Evolutionary conservation across 2,329 filamentous ascomycete genomes (phyloP), one percentile per base, ranked within the genome.

Genomic region (Dactylellina leptospora): DNA sequence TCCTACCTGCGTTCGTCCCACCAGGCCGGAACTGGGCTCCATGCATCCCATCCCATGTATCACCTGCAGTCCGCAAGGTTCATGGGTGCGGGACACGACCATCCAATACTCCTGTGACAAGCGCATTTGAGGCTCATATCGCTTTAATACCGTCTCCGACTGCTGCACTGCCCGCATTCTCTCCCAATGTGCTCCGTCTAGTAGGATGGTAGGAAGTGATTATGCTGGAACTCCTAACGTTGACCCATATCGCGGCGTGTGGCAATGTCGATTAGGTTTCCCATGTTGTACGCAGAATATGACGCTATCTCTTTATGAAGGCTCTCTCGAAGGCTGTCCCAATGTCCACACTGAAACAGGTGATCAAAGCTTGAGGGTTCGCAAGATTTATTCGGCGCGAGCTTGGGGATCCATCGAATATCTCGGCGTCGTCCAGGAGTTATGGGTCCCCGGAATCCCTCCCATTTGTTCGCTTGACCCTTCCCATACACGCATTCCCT

Each of bases 111-210:
- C 45, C 23, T 28, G 45, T 48, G 45, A 48, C 20, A 48, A 23
- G 27, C 45, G 53, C 33, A 42, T 58, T 56, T 61, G 66, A 71
- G 66, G 66, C 66, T 71, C 66, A 71, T 71, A 61, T 63, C 66
- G 56, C 50, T 50, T 42, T 63, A 45, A 30, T 38, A 40, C 47
- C 51, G 53, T 16, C 44, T 51, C 58, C 44, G 54, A 27, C 25
- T 25, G 42, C 23, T 71, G 66, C 66, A 63, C 66, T 59, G 58
- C 66, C 66, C 58, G 16, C 44, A 18, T 23, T 20, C 40, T 25
- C 11, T 23, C 40, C 8, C 23, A 10, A 4, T 40, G n/a, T n/a
- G n/a, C n/a, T n/a, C n/a, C n/a, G n/a, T n/a, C n/a, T n/a, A n/a
- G n/a, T n/a, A n/a, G n/a, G n/a, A n/a, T 40, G 13, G 11, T 9